Base-by-base conservation (phyloP, 148 eudicot species). In the Pouteria glomerata region DNA sequence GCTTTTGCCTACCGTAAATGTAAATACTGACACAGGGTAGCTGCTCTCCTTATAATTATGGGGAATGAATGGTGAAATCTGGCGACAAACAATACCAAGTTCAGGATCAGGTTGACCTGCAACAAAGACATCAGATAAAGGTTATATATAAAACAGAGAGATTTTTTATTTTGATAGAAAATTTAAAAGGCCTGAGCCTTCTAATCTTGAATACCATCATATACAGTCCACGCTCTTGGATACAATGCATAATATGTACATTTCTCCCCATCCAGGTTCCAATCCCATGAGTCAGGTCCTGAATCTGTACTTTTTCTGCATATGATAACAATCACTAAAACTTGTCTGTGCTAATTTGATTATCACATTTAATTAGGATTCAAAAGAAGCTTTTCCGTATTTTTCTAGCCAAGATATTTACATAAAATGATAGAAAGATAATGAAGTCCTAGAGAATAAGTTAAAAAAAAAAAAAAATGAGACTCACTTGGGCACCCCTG, bases 191-290 rank as follows among this genome's bases (percentile, higher is more conserved):
- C 41, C 18, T 30, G 3, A 7, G 15, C 59, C 6, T 56, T 56
- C n/a, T n/a, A n/a, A n/a, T n/a, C 30, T 4, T 39, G 35, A 77
- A 48, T 85, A 89, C 98, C 98, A 65, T 95, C 92, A 78, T 89
- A 95, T 24, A 91, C 90, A 68, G 96, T 95, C 98, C 98, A 95
- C 55, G 98, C 88, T 82, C 98, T 86, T 59, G 98, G 98, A 73
- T 82, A 95, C 33, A 95, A 78, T 67, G 93, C 98, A 83, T 95
- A 89, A 82, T 95, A 95, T 61, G 90, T 84, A 55, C 90, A 82
- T 21, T 52, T 82, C n/a, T 83, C 63, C 55, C 97, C 98, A 76
- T 76, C 80, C 21, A 91, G 76, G 72, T 89, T 88, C 98, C 98
- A 95, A 75, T 95, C 98, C 98, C 98, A 95, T 77, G 92, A 89